phyloP scores from a whole-genome alignment of 2,329 filamentous ascomycete genomes.

The Microdochium nivale region DNA sequence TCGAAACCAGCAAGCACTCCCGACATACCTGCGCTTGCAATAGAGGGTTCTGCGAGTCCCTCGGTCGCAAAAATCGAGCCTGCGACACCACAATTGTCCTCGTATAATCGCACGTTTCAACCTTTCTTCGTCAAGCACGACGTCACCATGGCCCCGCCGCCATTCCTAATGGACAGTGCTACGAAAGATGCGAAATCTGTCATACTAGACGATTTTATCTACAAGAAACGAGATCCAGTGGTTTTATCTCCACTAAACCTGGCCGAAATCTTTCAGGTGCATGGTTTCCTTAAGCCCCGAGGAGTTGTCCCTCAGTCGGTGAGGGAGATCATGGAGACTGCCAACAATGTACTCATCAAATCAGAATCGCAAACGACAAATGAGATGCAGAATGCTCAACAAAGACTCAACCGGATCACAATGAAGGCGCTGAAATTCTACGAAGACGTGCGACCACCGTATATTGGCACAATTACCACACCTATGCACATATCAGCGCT shows the following conservation, averaged over 20 bases:
- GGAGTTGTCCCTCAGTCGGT: constrained; percentile 45
- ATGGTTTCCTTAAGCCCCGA: constrained; percentile 26
- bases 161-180: constrained; percentile 49
- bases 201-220: constrained; percentile 44
- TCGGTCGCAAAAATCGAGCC: constrained; percentile 11
- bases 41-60: constrained; percentile 9
- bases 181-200: constrained; percentile 40
- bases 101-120: constrained; percentile 66
- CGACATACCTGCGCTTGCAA: constrained; percentile 6
- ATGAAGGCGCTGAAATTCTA: constrained; percentile 56
- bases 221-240: constrained; percentile 34
- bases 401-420: constrained; percentile 36
- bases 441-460: constrained; percentile 60
- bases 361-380: constrained; percentile 30
- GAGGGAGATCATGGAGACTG: constrained; percentile 49
- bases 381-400: constrained; percentile 23
- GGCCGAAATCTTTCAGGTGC: constrained; percentile 35
- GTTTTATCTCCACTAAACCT: constrained; percentile 31
- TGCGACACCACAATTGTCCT: constrained; percentile 25
- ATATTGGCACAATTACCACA: constrained; percentile 64
- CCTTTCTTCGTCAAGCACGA: constrained; percentile 73
- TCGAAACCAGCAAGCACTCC: constrained; percentile 5
- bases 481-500: constrained; percentile 42
- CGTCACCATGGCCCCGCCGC: constrained; percentile 58
- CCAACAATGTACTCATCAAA: constrained; percentile 34